A percentile compares a stretch with the other conserved stretches of the same genome.
Conservation (phyloP, 495 filamentous ascomycete species). For the Umbilicaria muhlenbergii region DNA sequence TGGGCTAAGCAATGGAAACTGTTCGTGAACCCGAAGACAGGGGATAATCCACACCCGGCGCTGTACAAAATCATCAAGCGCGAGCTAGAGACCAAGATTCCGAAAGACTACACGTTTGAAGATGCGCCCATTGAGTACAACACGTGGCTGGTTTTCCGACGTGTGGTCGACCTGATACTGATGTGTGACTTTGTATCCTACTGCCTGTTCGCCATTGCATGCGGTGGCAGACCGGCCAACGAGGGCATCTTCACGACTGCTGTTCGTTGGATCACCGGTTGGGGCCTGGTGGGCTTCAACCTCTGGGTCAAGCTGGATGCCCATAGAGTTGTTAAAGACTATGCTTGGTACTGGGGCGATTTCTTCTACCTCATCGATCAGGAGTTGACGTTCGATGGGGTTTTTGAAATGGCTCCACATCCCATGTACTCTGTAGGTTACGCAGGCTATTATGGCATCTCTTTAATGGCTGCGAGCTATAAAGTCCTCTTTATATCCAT, state of each 20-base stretch:
- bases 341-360: constrained; percentile 99
- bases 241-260: constrained; percentile 54
- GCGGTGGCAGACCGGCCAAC: constrained; percentile 52
- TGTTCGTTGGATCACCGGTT: constrained; percentile 68
- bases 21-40: constrained; percentile 68
- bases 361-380: constrained; percentile 99
- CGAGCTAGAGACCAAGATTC: constrained; percentile 90
- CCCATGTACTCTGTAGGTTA: constrained; percentile 99
- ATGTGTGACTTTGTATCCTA: constrained; percentile 98
- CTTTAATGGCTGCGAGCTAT: constrained; percentile 96
- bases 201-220: constrained; percentile 86
- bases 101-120: constrained; percentile 84
- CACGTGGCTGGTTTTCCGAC: constrained; percentile 91
- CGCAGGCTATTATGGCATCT: constrained; percentile 95
- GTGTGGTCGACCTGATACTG: constrained; percentile 86
- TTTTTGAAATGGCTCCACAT: constrained; percentile 98
- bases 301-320: constrained; percentile 98
- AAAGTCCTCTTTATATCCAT: constrained; percentile 93
- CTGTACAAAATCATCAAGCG: constrained; percentile 69
- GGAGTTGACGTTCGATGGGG: constrained; percentile 93
- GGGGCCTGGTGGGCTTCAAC: constrained; percentile 79
- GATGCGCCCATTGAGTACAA: constrained; percentile 94
- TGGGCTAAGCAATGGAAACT: constrained; percentile 79
- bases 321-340: constrained; percentile 97
- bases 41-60: constrained; percentile 64